These are phyloP conservation scores for Xerophyta viscosa DNA, from an alignment of 106 monocot genomes.

Conservation along the genomic window DNA sequence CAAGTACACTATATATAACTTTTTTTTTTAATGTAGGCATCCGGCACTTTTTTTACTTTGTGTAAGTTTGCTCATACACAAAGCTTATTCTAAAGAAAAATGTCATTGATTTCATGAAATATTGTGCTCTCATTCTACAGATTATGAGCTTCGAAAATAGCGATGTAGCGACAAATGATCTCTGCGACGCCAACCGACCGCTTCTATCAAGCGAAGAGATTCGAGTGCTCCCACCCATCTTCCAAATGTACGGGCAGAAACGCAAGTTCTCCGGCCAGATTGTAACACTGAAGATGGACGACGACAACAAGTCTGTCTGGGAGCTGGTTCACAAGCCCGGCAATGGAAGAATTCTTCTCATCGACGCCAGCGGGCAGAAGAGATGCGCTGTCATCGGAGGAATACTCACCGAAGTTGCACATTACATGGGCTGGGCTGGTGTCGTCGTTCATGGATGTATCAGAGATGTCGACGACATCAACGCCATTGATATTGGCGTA, in stretches of 20 bases:
- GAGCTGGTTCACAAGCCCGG: constrained; percentile 22
- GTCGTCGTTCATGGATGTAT: constrained; percentile 23
- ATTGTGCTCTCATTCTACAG: background rate
- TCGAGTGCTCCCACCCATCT: constrained; percentile 19
- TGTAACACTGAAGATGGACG: constrained; percentile 25
- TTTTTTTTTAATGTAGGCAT: background rate
- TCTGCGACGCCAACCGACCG: constrained; percentile 21
- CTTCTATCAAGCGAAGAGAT: constrained; percentile 16
- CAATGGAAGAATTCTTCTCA: constrained; percentile 21
- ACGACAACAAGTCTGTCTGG: constrained; percentile 19
- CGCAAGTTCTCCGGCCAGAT: constrained; percentile 15
- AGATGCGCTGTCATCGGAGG: constrained; percentile 23
- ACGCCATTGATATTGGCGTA: constrained; percentile 22
- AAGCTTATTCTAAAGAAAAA: background rate
- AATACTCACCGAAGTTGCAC: constrained; percentile 19
- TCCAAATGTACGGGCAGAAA: constrained; percentile 20
- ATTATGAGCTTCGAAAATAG: background rate
- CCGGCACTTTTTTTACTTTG: too few species aligned
- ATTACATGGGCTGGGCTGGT: constrained; percentile 27
- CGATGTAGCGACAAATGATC: constrained; percentile 16
- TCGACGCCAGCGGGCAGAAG: constrained; percentile 21
- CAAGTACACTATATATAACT: background rate
- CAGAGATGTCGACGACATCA: constrained; percentile 26
- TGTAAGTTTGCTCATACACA: background rate
- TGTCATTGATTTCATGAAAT: background rate